These are phyloP conservation scores for Chaetomium strumarium DNA, from an alignment of 2,329 filamentous ascomycete species.

Conservation along the genomic window DNA sequence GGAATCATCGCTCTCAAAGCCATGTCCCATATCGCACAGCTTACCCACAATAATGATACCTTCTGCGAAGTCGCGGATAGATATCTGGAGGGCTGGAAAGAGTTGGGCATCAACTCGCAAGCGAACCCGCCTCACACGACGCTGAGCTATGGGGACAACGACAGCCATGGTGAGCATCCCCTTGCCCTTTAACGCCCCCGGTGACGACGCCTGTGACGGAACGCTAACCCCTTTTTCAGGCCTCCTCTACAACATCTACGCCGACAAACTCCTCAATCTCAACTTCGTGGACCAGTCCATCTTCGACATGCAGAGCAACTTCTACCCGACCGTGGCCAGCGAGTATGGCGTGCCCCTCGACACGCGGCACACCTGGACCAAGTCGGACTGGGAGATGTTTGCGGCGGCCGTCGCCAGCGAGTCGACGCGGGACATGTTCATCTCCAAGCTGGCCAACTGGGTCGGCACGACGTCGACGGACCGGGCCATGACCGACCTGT, in stretches of 20 bases:
- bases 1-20: conserved; percentile 78
- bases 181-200: neutral
- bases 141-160: conserved; percentile 65
- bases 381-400: conserved; percentile 85
- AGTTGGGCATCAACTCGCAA: conserved; percentile 62
- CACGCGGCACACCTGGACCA: conserved; percentile 73
- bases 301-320: conserved; percentile 71
- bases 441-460: conserved; percentile 65
- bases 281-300: conserved; percentile 67
- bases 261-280: conserved; percentile 71
- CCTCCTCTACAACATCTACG: conserved; percentile 74
- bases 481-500: conserved; percentile 69
- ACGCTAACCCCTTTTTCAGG: conserved; percentile 22
- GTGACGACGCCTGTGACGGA: neutral
- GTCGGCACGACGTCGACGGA: conserved; percentile 67
- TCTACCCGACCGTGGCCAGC: conserved; percentile 66
- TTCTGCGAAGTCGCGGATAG: conserved; percentile 58
- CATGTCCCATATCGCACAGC: conserved; percentile 64
- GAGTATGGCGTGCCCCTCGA: conserved; percentile 80
- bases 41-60: conserved; percentile 52
- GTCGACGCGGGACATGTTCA: conserved; percentile 57
- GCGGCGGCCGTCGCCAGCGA: conserved; percentile 65
- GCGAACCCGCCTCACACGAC: conserved; percentile 61
- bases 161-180: conserved; percentile 34
- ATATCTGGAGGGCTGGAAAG: conserved; percentile 69